These are phyloP conservation scores for Nannochloropsis granulata DNA, from an alignment of 108 stramenopile genomes.

Conservation along the genomic window DNA sequence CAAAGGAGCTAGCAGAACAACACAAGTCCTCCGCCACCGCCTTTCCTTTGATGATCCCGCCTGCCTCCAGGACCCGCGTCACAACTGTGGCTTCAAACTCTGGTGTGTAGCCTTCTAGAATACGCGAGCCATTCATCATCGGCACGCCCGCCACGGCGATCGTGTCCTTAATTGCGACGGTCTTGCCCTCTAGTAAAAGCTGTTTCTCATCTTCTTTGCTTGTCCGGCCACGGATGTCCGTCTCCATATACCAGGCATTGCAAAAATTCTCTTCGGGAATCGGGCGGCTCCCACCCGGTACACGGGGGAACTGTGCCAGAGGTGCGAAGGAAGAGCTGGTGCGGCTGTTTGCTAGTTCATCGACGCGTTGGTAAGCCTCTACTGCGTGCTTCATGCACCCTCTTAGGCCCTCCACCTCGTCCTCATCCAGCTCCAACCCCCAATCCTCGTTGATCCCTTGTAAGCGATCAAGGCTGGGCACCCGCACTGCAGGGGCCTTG, in stretches of 20 bases:
- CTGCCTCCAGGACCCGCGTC: background rate
- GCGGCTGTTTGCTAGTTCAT: background rate
- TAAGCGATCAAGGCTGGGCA: background rate
- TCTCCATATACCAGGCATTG: background rate
- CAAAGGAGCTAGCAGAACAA: background rate
- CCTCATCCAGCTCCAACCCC: background rate
- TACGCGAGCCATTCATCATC: background rate
- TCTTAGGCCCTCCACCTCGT: background rate
- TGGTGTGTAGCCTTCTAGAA: background rate
- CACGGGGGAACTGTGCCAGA: background rate
- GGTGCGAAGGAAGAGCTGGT: background rate
- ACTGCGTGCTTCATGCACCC: background rate
- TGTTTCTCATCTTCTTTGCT: background rate
- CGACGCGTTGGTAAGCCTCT: background rate
- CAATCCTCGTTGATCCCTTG: background rate
- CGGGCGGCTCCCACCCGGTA: background rate
- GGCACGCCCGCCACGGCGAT: background rate
- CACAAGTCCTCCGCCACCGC: background rate
- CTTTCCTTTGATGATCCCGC: background rate
- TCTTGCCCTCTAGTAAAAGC: background rate
- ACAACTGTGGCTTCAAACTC: background rate
- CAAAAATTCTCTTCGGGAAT: background rate
- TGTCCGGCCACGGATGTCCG: background rate
- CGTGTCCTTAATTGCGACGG: background rate
- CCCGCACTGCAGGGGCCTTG: background rate